phyloP scores from a whole-genome alignment of 768 basidiomycete species.

The Flagelloscypha sp. region DNA sequence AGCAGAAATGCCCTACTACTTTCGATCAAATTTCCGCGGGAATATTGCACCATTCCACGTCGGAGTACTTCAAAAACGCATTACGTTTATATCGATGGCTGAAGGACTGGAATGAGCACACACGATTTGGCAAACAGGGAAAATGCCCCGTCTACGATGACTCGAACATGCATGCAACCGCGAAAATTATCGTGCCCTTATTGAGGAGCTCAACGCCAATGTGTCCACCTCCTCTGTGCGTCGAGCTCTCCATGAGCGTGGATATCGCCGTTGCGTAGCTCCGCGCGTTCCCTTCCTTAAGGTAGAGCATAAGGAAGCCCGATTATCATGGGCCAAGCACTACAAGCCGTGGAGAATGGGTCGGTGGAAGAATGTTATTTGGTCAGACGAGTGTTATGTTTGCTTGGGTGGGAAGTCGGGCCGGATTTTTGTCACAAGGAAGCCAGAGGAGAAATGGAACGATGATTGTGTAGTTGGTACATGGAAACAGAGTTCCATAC shows the following conservation, averaged over 20 bases:
- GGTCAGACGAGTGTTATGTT: constrained; percentile 13
- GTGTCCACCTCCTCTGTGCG: constrained; percentile 8
- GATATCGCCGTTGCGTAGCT: constrained; percentile 11
- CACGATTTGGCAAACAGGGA: no score
- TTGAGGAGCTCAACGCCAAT: no score
- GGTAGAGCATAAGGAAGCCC: constrained; percentile 5
- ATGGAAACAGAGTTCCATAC: constrained; percentile 4
- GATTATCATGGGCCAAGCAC: constrained; percentile 7
- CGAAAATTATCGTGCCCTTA: no score
- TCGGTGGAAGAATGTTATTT: constrained; percentile 9
- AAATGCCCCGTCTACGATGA: no score
- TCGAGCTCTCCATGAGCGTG: constrained; percentile 4
- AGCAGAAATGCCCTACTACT: no score
- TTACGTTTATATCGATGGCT: no score
- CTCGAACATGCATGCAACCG: no score
- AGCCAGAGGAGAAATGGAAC: constrained; percentile 8
- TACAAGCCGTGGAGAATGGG: not conserved
- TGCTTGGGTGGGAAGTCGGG: constrained; percentile 6
- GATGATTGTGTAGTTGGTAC: constrained; percentile 9
- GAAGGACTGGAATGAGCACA: no score
- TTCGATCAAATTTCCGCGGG: no score
- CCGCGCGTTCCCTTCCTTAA: constrained; percentile 11
- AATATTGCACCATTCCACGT: no score
- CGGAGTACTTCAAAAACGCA: no score
- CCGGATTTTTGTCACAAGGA: constrained; percentile 9